phyloP scores from a whole-genome alignment of 2,329 filamentous ascomycete species.

The Trichoderma semiorbis region DNA sequence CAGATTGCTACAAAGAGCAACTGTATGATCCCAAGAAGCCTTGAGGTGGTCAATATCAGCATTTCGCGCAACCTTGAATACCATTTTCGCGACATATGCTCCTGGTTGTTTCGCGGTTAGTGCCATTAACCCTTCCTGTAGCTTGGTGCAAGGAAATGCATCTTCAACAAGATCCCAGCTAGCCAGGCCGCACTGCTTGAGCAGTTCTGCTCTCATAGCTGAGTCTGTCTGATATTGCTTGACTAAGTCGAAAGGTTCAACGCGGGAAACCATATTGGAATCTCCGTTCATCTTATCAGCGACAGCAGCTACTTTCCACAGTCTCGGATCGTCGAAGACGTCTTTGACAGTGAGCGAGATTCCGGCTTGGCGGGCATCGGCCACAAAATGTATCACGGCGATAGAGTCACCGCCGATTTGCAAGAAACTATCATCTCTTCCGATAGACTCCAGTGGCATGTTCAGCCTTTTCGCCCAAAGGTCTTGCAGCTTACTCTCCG shows the following conservation, averaged over 20 bases:
- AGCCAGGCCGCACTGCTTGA: neutral
- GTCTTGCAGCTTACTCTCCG: conserved; percentile 5
- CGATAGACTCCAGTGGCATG: conserved; percentile 5
- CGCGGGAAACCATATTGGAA: neutral
- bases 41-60: neutral
- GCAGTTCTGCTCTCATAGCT: neutral
- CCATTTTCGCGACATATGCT: neutral
- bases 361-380: neutral
- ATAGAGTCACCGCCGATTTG: conserved; percentile 19
- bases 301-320: neutral
- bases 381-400: conserved; percentile 10
- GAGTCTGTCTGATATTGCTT: neutral
- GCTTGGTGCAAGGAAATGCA: neutral
- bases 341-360: neutral
- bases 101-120: neutral
- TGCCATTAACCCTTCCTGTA: conserved; percentile 10
- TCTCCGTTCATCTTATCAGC: neutral
- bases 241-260: neutral
- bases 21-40: conserved; percentile 26
- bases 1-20: neutral
- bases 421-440: conserved; percentile 18
- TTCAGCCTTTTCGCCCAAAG: conserved; percentile 15
- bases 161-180: neutral
- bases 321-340: conserved; percentile 6
- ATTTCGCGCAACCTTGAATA: conserved; percentile 9